These are phyloP conservation scores for Pisolithus orientalis DNA, from an alignment of 768 basidiomycete species.

Conservation along the genomic window DNA sequence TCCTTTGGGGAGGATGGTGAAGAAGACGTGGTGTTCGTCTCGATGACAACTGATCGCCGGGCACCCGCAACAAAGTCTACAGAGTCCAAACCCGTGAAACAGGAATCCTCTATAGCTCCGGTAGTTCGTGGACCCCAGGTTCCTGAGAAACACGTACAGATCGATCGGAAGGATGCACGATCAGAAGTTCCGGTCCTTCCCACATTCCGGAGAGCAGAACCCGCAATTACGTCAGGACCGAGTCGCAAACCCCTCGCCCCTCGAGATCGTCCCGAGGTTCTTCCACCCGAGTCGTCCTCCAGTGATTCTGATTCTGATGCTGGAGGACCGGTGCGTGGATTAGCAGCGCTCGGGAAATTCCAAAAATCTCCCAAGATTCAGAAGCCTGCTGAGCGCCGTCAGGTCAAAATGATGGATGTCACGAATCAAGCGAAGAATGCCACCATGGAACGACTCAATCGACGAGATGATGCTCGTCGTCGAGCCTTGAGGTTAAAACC, in stretches of 20 bases:
- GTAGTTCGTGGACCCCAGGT: conserved; percentile 15
- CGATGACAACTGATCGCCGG: conserved; percentile 24
- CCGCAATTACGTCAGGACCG: conserved; percentile 24
- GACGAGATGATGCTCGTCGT: conserved; percentile 55
- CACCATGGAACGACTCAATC: conserved; percentile 43
- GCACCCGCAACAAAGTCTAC: conserved; percentile 6
- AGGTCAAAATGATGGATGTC: conserved; percentile 57
- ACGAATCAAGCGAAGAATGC: conserved; percentile 38
- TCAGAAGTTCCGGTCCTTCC: conserved; percentile 34
- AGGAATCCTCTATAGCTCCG: conserved; percentile 6
- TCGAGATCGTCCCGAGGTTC: conserved; percentile 2
- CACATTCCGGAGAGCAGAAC: conserved; percentile 35
- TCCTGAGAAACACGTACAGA: conserved; percentile 10
- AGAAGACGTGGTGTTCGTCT: conserved; percentile 53
- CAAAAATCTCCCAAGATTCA: conserved; percentile 56
- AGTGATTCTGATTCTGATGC: conserved; percentile 44
- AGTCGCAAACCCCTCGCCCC: conserved; percentile 23
- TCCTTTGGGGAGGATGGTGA: conserved; percentile 60
- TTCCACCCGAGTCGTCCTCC: conserved; percentile 35
- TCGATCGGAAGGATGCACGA: conserved; percentile 25
- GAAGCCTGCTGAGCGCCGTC: conserved; percentile 52
- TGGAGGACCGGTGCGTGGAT: conserved; percentile 37
- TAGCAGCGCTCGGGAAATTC: conserved; percentile 52
- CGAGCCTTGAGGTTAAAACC: conserved; percentile 71
- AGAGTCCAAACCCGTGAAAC: conserved; percentile 4